phyloP scores from a whole-genome alignment of 352 stramenopile species.

The Blastocystis sp. region DNA sequence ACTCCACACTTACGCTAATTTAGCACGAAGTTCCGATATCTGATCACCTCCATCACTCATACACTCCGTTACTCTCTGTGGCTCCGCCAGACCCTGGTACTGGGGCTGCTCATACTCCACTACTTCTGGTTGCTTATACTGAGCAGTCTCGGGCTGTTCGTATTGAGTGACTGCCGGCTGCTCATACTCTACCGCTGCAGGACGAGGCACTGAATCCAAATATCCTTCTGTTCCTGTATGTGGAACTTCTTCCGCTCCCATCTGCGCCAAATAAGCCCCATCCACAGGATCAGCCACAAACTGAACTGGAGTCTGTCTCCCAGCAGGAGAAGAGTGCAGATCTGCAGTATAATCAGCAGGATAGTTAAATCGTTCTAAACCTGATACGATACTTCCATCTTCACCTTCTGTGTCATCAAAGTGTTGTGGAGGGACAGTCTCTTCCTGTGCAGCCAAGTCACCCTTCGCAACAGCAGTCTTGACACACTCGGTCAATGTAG shows the following conservation, averaged over 20 bases:
- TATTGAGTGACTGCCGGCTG: no score
- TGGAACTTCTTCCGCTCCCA: background rate
- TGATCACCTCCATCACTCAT: background rate
- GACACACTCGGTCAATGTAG: background rate
- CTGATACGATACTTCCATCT: background rate
- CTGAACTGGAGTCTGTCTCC: no score
- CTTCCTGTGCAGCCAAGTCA: background rate
- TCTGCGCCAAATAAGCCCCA: no score
- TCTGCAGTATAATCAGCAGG: background rate
- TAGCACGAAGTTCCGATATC: background rate
- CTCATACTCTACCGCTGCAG: no score
- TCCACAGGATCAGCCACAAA: no score
- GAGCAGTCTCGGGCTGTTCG: no score
- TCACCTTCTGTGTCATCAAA: background rate
- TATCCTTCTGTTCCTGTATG: background rate
- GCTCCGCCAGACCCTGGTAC: background rate
- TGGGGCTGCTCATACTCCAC: no score
- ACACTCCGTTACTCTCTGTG: background rate
- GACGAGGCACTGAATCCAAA: no score
- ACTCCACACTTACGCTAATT: background rate
- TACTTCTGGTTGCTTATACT: no score
- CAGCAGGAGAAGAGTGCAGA: background rate
- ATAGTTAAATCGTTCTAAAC: conserved; percentile 18
- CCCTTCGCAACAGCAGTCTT: background rate
- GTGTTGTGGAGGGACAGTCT: background rate